phyloP scores from a whole-genome alignment of 2,329 filamentous ascomycete species.

The Nemania diffusa region DNA sequence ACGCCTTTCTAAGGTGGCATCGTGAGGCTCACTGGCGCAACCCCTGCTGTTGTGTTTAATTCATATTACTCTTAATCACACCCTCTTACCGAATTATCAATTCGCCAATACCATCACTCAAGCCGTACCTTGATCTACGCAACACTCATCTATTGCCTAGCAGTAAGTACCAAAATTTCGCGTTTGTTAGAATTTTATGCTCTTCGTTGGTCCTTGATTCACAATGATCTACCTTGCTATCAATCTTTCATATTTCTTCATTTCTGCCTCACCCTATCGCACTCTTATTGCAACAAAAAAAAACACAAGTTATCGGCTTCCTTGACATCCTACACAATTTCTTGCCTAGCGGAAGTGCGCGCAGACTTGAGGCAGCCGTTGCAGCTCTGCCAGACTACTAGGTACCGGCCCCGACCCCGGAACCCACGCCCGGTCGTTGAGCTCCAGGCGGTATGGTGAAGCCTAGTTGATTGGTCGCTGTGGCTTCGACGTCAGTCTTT shows the following conservation, averaged over 20 bases:
- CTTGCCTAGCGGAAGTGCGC: not conserved
- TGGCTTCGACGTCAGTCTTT: constrained; percentile 14
- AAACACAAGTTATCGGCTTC: not conserved
- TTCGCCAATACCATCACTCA: not conserved
- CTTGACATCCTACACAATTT: not conserved
- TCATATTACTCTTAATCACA: constrained; percentile 29
- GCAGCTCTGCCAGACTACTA: constrained; percentile 10
- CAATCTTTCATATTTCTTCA: not conserved
- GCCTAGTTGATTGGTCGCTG: constrained; percentile 28
- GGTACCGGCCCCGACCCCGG: constrained; percentile 23
- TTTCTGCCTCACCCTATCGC: not conserved
- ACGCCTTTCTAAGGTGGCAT: constrained; percentile 33
- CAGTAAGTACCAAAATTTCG: constrained; percentile 22
- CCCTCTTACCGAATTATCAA: not conserved
- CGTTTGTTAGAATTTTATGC: not conserved
- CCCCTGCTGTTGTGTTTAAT: constrained; percentile 41
- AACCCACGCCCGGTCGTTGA: constrained; percentile 28
- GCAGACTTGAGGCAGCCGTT: not conserved
- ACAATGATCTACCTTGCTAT: not conserved
- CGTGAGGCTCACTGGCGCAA: constrained; percentile 41
- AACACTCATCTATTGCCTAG: not conserved
- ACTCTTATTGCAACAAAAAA: not conserved
- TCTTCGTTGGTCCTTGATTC: not conserved
- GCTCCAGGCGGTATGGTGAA: constrained; percentile 14
- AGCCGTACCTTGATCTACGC: not conserved